These are phyloP conservation scores for Rhodotorula mucilaginosa DNA, from an alignment of 1,284 basidiomycete genomes.

Conservation along the genomic window DNA sequence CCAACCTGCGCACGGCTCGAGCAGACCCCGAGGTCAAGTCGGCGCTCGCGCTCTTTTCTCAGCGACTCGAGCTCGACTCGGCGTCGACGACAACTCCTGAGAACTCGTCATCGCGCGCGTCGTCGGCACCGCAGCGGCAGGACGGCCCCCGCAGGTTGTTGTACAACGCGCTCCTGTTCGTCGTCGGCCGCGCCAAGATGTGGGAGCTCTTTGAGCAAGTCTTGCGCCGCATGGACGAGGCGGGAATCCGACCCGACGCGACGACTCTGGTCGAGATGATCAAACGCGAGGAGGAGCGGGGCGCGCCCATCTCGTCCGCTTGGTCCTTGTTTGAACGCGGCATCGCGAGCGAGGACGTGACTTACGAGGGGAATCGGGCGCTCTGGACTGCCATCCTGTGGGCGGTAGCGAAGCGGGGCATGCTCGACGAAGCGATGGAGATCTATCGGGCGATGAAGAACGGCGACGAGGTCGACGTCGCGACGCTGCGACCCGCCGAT, in stretches of 20 bases:
- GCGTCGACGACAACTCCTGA: not conserved
- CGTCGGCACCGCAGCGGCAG: not conserved
- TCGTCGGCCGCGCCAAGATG: constrained; percentile 10
- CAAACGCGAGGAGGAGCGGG: constrained; percentile 9
- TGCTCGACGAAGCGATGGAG: constrained; percentile 17
- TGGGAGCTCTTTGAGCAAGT: constrained; percentile 35
- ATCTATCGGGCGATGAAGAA: constrained; percentile 26
- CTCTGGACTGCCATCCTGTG: constrained; percentile 28
- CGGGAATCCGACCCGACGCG: not conserved
- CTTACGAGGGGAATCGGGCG: not conserved
- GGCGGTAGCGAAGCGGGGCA: constrained; percentile 14
- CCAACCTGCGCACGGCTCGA: constrained; percentile 6
- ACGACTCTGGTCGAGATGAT: constrained; percentile 17
- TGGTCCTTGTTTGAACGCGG: constrained; percentile 26
- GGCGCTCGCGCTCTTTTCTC: constrained; percentile 17
- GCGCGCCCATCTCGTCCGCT: constrained; percentile 10
- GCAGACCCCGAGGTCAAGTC: constrained; percentile 15
- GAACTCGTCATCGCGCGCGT: no score
- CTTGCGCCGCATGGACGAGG: constrained; percentile 18
- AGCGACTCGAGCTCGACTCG: constrained; percentile 2
- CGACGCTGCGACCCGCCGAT: constrained; percentile 2
- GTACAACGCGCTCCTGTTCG: constrained; percentile 31
- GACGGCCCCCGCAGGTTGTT: constrained; percentile 12
- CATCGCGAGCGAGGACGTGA: not conserved
- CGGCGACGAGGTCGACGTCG: constrained; percentile 12